Base-by-base conservation (phyloP, 2,329 filamentous ascomycete genomes). In the Mollisia scopiformis region DNA sequence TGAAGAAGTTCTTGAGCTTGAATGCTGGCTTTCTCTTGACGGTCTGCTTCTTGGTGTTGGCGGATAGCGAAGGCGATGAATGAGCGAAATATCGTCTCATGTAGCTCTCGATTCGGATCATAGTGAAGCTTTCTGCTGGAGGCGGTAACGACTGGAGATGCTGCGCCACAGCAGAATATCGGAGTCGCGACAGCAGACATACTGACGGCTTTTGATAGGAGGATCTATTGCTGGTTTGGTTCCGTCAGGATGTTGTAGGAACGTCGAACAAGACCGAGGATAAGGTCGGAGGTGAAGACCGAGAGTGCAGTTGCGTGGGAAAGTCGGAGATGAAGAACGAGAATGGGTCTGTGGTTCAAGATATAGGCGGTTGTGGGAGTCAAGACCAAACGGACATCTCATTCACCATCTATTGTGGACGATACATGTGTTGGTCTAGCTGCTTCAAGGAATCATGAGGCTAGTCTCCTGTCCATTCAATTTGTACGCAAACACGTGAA, bases 111-210 rank as follows among this genome's bases (percentile, higher is more conserved):
- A 30, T 70, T 66, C 4, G 62, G 66, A 37, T 70, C 63, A 37
- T 69, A 61, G 49, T 66, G 56, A 1, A 58, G 59, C 54, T 64
- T 69, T 16, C 52, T 41, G 13, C 57, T 25, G 6, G 41, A 35
- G 19, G 35, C 21, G 30, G 28, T 23, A 23, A 52, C 5, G 16
- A 59, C 50, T 56, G 56, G 63, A 1, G 47, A 28, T 16, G 64
- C 60, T n/a, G 41, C 28, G 8, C 51, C 46, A 59, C 68, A 69
- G 61, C 68, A 70, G 55, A 68, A 69, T 50, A 70, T 63, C 1
- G 59, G 19, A n/a, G 41, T 28, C 16, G 43, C 23, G 25, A 13
- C 11, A 27, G 23, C 16, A 6, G 23, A 13, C 43, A 47, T 47
- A 47, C 25, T 27, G 43, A 47, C 16, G 28, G 43, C 3, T 13